Base-by-base conservation (phyloP, 192 early-diverging fungal genomes). In the Podila horticola region DNA sequence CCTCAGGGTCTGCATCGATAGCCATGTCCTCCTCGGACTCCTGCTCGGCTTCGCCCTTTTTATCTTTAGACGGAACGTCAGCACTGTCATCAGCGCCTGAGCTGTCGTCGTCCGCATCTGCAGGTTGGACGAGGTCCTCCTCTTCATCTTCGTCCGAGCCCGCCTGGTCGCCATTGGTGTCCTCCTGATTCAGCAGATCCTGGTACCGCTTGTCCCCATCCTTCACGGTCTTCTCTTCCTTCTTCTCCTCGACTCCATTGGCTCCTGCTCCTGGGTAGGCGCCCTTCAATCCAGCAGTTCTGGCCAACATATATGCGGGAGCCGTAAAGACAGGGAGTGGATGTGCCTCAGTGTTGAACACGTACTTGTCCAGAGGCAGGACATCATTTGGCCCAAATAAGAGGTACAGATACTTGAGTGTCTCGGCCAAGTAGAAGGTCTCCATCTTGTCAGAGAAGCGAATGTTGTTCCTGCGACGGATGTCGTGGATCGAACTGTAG, bases 341-440 rank as follows among this genome's bases (percentile, higher is more conserved):
- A 83, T 95, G 95, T 5, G 93, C 94, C 74, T 95, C 95, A 2
- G 95, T 97, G 72, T 93, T 97, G 66, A 96, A 90, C 12, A 96
- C 93, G 69, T 87, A 95, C 73, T 91, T 82, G 60, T 93, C 91
- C 60, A 95, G 82, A 22, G 92, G 82, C 30, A 93, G 61, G 12
- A 90, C 71, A 66, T 91, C 84, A 38, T 84, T 70, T 7, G 88
- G 82, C n/a, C 88, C 86, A 77, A 95, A 95, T 45, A 95, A 74
- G 69, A 97, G 72, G 69, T 91, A 97, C 50, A 94, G 83, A 76
- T 97, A 97, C 77, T 97, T 97, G 57, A 97, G 87, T 0, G 94
- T 95, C 76, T 97, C 95, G 11, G 94, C 94, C 64, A 95, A 67
- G 75, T 94, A 97, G 75, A 94, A 97, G 12, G 88, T 90, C 61